Evolutionary conservation across 2,329 filamentous ascomycete genomes (phyloP).

Genomic region (Macrophomina phaseolina): DNA sequence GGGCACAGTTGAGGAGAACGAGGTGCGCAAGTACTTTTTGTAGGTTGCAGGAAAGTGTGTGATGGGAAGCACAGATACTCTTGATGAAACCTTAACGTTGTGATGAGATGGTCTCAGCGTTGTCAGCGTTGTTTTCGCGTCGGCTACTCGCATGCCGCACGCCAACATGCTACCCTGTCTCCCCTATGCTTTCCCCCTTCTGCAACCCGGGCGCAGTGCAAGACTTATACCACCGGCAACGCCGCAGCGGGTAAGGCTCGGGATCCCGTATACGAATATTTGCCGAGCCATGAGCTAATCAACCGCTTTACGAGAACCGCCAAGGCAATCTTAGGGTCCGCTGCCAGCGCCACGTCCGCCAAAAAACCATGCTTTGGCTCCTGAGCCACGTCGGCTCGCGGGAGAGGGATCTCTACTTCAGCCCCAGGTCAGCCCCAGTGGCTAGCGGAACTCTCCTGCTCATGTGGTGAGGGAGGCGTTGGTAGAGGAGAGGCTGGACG

Average conservation of each 20-base stretch:
- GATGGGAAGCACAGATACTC: not conserved
- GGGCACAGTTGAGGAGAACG: not conserved
- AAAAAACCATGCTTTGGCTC: not conserved
- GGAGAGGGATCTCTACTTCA: not conserved
- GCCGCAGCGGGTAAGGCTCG: not conserved
- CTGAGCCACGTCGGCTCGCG: not conserved
- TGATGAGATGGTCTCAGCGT: not conserved
- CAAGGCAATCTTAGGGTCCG: not conserved
- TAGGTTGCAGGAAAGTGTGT: not conserved
- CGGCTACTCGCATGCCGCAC: too few relatives aligned
- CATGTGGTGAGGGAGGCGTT: not conserved
- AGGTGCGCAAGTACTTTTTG: conserved; percentile 16
- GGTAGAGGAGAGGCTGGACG: not conserved
- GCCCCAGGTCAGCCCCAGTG: not conserved
- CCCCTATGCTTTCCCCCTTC: not conserved
- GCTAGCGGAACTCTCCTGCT: not conserved
- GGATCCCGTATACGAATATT: not conserved
- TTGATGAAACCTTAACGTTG: not conserved
- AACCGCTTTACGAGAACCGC: not conserved
- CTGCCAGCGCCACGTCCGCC: not conserved
- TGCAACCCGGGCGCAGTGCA: too few relatives aligned
- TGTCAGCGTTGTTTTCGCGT: not conserved
- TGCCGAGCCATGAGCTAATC: not conserved
- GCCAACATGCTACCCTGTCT: not conserved
- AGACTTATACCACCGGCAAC: not conserved